These are phyloP conservation scores for Malassezia vespertilionis DNA, from an alignment of 1,284 basidiomycete species.

Conservation along the genomic window DNA sequence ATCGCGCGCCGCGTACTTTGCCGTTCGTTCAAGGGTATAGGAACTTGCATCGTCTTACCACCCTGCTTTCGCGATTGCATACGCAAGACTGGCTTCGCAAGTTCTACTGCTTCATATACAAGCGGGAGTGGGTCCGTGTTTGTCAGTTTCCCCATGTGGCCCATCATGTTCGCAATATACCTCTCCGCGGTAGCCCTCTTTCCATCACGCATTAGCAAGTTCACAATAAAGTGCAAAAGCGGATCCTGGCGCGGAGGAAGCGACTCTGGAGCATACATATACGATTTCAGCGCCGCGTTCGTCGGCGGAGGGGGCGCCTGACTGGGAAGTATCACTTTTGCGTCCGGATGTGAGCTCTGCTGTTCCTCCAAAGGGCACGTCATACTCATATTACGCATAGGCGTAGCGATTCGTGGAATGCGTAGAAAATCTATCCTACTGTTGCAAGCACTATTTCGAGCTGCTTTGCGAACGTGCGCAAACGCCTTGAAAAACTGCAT, in stretches of 20 bases:
- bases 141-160: slow-evolving; percentile 34
- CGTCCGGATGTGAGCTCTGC: too few relatives aligned
- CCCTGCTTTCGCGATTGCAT: slow-evolving; percentile 47
- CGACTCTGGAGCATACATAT: slow-evolving; percentile 22
- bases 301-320: neutral
- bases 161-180: slow-evolving; percentile 41
- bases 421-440: too few relatives aligned
- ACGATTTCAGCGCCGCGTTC: neutral
- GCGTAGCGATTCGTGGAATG: too few relatives aligned
- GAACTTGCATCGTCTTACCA: slow-evolving; percentile 47
- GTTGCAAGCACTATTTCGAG: too few relatives aligned
- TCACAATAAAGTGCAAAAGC: slow-evolving; percentile 42
- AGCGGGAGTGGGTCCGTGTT: slow-evolving; percentile 46
- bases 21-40: slow-evolving; percentile 42
- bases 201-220: slow-evolving; percentile 49
- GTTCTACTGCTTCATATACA: slow-evolving; percentile 42
- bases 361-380: too few relatives aligned
- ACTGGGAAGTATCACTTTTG: neutral
- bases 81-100: slow-evolving; percentile 43
- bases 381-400: too few relatives aligned
- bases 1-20: slow-evolving; percentile 47
- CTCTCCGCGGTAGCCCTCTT: slow-evolving; percentile 47
- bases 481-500: too few relatives aligned
- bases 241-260: slow-evolving; percentile 36
- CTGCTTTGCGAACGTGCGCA: too few relatives aligned